phyloP scores from a whole-genome alignment of 371 early-diverging fungal genomes.

The Phascolomyces articulosus region DNA sequence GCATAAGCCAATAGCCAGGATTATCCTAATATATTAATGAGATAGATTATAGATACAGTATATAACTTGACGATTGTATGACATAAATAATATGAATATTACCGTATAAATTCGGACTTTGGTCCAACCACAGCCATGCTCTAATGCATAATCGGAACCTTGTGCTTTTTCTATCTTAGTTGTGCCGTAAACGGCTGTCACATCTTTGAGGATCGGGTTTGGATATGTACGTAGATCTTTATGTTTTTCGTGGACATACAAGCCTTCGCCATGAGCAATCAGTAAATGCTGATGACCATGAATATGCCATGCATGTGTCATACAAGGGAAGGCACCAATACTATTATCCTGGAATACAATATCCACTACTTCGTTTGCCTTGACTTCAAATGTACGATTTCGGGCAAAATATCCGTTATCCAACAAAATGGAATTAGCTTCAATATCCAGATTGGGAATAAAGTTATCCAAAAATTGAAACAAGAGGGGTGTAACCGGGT shows the following conservation, averaged over 20 bases:
- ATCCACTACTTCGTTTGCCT: conserved; percentile 33
- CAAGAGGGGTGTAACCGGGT: conserved; percentile 8
- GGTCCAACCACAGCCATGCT: conserved; percentile 36
- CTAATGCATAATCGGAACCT: not conserved
- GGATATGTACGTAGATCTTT: conserved; percentile 22
- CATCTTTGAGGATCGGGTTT: conserved; percentile 24
- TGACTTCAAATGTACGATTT: conserved; percentile 36
- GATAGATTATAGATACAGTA: no score
- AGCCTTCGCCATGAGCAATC: conserved; percentile 37
- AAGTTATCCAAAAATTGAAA: not conserved
- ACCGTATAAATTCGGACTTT: conserved; percentile 40
- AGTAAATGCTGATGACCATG: conserved; percentile 49
- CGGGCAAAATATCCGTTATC: conserved; percentile 27
- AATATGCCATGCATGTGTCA: conserved; percentile 47
- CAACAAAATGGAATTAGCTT: not conserved
- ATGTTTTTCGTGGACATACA: conserved; percentile 34
- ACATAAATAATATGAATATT: not conserved
- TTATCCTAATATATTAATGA: no score
- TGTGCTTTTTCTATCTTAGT: conserved; percentile 15
- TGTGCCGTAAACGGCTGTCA: conserved; percentile 31
- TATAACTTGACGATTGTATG: no score
- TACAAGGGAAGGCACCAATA: conserved; percentile 17
- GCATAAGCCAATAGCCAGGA: conserved; percentile 15
- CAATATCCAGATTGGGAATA: not conserved
- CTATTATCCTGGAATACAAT: conserved; percentile 38